Conservation (phyloP, 2,329 filamentous ascomycete species). For the Hypocreales sp. region DNA sequence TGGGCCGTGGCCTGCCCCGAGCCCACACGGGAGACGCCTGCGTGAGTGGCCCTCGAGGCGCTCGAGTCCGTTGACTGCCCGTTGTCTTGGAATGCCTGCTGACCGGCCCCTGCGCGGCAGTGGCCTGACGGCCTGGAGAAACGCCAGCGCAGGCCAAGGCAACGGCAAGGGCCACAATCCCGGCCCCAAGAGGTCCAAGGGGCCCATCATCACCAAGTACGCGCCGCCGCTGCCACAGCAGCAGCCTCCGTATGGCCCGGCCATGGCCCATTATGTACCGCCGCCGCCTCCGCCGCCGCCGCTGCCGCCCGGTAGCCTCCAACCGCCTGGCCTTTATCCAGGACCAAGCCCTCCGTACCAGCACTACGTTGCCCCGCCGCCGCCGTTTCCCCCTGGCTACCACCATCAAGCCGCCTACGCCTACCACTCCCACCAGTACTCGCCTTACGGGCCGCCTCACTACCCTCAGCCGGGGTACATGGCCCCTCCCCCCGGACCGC, state of each 20-base stretch:
- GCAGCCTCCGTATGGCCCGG: slow-evolving; percentile 4
- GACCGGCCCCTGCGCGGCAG: slow-evolving; percentile 8
- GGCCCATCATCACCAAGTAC: slow-evolving; percentile 20
- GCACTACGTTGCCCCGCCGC: slow-evolving; percentile 1
- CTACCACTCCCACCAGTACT: slow-evolving; percentile 6
- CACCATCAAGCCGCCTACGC: slow-evolving; percentile 9
- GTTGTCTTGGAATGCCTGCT: not conserved
- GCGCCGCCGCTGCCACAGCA: slow-evolving; percentile 10
- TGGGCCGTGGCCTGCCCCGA: slow-evolving; percentile 38
- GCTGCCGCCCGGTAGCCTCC: slow-evolving; percentile 10
- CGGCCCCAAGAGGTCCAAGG: slow-evolving; percentile 16
- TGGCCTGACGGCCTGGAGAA: slow-evolving; percentile 20
- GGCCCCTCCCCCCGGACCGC: slow-evolving; percentile 6
- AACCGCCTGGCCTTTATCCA: slow-evolving; percentile 5
- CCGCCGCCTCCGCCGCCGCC: slow-evolving; percentile 12
- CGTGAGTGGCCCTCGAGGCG: no score
- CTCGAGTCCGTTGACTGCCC: not conserved
- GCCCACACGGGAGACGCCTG: slow-evolving; percentile 28
- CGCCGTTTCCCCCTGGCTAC: slow-evolving; percentile 10
- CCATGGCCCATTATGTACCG: slow-evolving; percentile 7
- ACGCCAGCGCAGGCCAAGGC: slow-evolving; percentile 8
- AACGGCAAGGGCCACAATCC: slow-evolving; percentile 14
- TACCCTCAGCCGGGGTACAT: slow-evolving; percentile 1
- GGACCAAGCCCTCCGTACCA: not conserved
- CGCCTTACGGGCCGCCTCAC: slow-evolving; percentile 1